Evolutionary conservation across 2,329 filamentous ascomycete species (phyloP).

Genomic region (Phialophora tarda): DNA sequence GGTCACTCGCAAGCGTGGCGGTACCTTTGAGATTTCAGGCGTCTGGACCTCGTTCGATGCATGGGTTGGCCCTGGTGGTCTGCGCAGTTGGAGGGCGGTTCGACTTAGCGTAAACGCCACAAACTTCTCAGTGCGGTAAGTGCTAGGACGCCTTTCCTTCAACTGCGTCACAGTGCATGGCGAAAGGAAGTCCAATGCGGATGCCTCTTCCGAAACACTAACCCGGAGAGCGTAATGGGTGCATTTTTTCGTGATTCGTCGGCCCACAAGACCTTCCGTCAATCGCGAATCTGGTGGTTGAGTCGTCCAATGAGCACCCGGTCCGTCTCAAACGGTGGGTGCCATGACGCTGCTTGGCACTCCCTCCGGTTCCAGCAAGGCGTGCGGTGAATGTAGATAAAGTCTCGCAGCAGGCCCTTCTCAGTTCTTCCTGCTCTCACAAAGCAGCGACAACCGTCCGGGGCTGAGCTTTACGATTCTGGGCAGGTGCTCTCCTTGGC

Average conservation of each 20-base stretch:
- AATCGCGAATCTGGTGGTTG: constrained; percentile 23
- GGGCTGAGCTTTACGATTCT: constrained; percentile 15
- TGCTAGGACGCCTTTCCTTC: constrained; percentile 2
- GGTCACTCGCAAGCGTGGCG: constrained; percentile 4
- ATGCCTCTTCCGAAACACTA: constrained; percentile 12
- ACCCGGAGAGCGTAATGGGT: constrained; percentile 23
- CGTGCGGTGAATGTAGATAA: not conserved
- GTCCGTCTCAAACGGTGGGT: not conserved
- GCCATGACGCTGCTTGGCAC: not conserved
- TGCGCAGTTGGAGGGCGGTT: not conserved
- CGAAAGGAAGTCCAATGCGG: constrained; percentile 5
- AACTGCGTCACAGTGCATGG: constrained; percentile 16
- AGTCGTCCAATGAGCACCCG: constrained; percentile 11
- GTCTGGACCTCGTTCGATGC: constrained; percentile 25
- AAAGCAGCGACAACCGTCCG: constrained; percentile 5
- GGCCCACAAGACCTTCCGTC: not conserved
- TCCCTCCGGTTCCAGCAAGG: not conserved
- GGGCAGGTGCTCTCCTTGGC: constrained; percentile 8
- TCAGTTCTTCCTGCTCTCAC: not conserved
- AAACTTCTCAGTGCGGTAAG: constrained; percentile 17
- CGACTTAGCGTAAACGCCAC: constrained; percentile 15
- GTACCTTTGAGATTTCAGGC: constrained; percentile 13
- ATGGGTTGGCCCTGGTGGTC: not conserved
- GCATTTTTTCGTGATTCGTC: constrained; percentile 8
- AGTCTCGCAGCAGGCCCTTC: not conserved